Evolutionary conservation across 2,329 filamentous ascomycete genomes (phyloP).

Genomic region (Penicillium thymicola): DNA sequence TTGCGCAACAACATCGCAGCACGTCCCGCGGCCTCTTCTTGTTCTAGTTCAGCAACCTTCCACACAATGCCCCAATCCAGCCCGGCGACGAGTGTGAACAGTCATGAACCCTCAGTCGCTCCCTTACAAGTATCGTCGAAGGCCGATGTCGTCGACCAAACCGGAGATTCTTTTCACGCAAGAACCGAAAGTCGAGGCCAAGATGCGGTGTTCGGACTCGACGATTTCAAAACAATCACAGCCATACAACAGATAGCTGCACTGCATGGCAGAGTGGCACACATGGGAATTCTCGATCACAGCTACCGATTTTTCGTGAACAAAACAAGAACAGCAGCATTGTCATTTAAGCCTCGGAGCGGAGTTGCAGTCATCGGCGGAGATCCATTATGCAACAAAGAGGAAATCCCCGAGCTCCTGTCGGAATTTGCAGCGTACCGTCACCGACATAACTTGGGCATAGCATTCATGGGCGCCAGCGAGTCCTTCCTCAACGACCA

Average conservation of each 20-base stretch:
- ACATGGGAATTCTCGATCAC: conserved; percentile 45
- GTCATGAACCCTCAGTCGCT: not conserved
- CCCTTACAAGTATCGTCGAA: not conserved
- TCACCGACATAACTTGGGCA: conserved; percentile 27
- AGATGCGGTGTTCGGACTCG: conserved; percentile 26
- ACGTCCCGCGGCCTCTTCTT: conserved; percentile 6
- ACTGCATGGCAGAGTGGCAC: conserved; percentile 39
- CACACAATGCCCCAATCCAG: conserved; percentile 13
- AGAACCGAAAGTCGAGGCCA: not conserved
- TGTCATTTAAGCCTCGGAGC: conserved; percentile 41
- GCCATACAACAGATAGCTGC: conserved; percentile 31
- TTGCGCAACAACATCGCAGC: conserved; percentile 10
- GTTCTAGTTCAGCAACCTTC: conserved; percentile 13
- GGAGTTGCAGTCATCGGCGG: conserved; percentile 40
- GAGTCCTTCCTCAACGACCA: conserved; percentile 30
- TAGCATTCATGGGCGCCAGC: conserved; percentile 40
- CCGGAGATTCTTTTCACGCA: not conserved
- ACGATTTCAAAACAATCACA: conserved; percentile 33
- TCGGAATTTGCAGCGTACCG: conserved; percentile 37
- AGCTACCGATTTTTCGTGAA: conserved; percentile 44
- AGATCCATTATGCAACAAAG: conserved; percentile 37
- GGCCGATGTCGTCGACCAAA: not conserved
- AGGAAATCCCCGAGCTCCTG: conserved; percentile 27
- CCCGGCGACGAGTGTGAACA: conserved; percentile 16
- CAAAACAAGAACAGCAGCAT: conserved; percentile 30